Base-by-base conservation (phyloP, 75 land plant species). In the Pinus albicaulis region DNA sequence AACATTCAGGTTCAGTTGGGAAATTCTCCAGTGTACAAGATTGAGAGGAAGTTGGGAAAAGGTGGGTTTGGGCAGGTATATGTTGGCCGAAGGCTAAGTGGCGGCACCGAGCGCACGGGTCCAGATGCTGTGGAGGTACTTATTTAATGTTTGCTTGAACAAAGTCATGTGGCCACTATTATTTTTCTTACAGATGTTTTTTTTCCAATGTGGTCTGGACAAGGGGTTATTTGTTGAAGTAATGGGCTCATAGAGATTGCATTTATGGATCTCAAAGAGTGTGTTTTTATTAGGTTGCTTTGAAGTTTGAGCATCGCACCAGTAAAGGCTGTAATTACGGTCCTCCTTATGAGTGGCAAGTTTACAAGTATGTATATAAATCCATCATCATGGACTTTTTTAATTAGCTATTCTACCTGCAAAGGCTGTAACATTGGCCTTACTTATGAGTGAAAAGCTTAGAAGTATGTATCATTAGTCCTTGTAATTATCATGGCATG, bases 21-120 rank as follows among this genome's bases (percentile, higher is more conserved):
- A 56, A 86, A 76, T 57, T 96, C 99, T 14, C 99, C 99, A 59
- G 79, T 83, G 15, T 96, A 96, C 76, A 93, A 90, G 79, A 74
- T 90, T 22, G 98, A 93, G 57, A 91, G 97, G 79, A 96, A 94
- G 74, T 74, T 96, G 59, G 99, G 99, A 0, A 96, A 96, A 79
- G 99, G 99, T 74, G 99, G 99, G 17, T 96, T 96, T 90, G 99
- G 99, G 23, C 99, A 96, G 84, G 99, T 96, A 3, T 96, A 90
- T 84, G 94, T 94, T 53, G 99, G 99, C 28, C 80, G 92, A 59
- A 84, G 90, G 58, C 34, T 89, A 55, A 76, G 74, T 78, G 98
- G 98, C 75, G 96, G 98, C 17, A 57, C 89, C 55, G 96, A 91
- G 3, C 86, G 92, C 24, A 88, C 89, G 13, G 98, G 98, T 56